A percentile compares a stretch with the other conserved stretches of the same genome.
Evolutionary conservation across 192 early-diverging fungal species (phyloP).

Genomic region (Lunasporangiospora selenospora): DNA sequence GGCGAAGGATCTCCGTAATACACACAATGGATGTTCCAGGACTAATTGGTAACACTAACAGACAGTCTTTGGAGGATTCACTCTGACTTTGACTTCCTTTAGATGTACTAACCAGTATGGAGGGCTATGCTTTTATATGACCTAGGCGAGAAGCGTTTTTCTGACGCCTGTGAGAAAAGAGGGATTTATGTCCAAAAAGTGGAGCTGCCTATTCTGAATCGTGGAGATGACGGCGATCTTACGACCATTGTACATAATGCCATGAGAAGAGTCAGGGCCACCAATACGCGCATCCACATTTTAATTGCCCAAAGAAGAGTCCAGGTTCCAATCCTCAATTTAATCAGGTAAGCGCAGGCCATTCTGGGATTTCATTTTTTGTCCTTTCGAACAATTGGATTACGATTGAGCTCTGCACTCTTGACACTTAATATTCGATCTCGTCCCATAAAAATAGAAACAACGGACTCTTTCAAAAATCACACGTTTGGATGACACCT

Average conservation of each 20-base stretch:
- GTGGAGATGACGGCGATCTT: neutral
- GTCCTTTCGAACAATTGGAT: too few relatives aligned
- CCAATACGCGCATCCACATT: constrained; percentile 29
- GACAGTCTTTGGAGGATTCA: too few relatives aligned
- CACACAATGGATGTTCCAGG: constrained; percentile 27
- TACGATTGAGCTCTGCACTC: too few relatives aligned
- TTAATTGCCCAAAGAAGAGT: constrained; percentile 4
- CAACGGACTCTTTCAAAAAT: constrained; percentile 4
- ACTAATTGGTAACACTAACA: constrained; percentile 20
- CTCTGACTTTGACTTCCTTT: too few relatives aligned
- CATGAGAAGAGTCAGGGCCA: constrained; percentile 1
- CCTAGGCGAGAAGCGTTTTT: constrained; percentile 27
- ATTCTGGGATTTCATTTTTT: too few relatives aligned
- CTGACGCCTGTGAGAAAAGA: neutral
- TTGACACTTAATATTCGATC: constrained; percentile 2
- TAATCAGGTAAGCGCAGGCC: constrained; percentile 20
- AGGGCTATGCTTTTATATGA: too few relatives aligned
- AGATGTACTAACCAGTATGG: too few relatives aligned
- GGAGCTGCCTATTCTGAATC: constrained; percentile 7
- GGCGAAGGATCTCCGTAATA: constrained; percentile 18
- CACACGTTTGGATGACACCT: constrained; percentile 34
- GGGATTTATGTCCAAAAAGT: constrained; percentile 3
- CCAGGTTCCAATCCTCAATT: constrained; percentile 4
- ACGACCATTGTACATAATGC: neutral
- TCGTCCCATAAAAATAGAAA: constrained; percentile 14